Conservation (phyloP, 208 protist genomes). For the Trypanosoma lewisi region DNA sequence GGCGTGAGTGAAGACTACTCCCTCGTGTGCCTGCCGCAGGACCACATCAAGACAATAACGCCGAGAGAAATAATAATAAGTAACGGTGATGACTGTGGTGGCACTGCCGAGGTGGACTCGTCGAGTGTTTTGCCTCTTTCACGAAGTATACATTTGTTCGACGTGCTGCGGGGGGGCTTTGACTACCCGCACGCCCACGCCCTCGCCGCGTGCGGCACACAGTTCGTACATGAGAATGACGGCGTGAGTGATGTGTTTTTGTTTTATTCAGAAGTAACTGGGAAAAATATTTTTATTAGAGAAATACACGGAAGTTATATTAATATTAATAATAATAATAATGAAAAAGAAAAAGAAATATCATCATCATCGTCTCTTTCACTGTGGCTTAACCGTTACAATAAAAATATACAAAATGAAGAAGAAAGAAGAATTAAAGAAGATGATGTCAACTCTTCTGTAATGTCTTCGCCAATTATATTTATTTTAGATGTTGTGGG, state of each 20-base stretch:
- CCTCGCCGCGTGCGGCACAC: slow-evolving; percentile 38
- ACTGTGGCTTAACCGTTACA: neutral
- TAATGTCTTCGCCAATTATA: no score
- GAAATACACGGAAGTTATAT: slow-evolving; percentile 48
- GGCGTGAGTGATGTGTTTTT: slow-evolving; percentile 41
- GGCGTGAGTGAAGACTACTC: slow-evolving; percentile 69
- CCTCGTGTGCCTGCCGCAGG: no score
- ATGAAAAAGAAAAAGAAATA: no score
- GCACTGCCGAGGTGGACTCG: no score
- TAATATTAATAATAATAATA: no score
- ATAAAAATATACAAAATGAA: neutral
- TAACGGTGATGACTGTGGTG: no score
- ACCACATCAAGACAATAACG: no score
- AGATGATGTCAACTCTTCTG: no score
- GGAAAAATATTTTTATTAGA: slow-evolving; percentile 49
- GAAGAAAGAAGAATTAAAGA: neutral
- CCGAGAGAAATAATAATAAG: no score
- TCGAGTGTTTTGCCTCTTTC: no score
- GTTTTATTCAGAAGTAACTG: slow-evolving; percentile 51
- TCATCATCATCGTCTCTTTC: slow-evolving; percentile 14
- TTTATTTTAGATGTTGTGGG: slow-evolving; percentile 68
- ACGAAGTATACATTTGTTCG: slow-evolving; percentile 11
- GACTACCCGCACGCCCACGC: slow-evolving; percentile 71
- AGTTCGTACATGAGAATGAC: slow-evolving; percentile 61
- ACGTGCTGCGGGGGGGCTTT: slow-evolving; percentile 26